phyloP scores from a whole-genome alignment of 345 rosid species.

The Gossypium raimondii region DNA sequence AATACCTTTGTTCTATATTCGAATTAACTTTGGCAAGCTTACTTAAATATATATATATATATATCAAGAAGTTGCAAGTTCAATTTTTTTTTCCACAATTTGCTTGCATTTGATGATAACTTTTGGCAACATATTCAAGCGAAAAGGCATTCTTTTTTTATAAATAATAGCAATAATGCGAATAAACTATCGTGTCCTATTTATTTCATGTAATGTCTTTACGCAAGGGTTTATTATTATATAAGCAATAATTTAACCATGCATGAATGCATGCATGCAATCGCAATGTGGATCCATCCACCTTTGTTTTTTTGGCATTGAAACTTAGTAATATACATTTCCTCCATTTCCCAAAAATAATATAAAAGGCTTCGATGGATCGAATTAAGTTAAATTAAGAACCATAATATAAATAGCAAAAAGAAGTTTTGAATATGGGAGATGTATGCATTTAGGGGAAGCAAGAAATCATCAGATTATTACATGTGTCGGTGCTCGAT shows the following conservation, averaged over 20 bases:
- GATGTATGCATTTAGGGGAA: neutral
- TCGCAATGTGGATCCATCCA: neutral
- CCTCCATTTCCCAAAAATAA: neutral
- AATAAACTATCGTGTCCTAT: too few species aligned
- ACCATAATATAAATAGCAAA: conserved; percentile 2
- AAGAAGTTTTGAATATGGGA: neutral
- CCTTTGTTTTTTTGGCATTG: neutral
- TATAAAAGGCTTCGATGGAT: neutral
- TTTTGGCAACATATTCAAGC: too few species aligned
- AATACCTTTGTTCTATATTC: neutral
- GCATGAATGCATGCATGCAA: neutral
- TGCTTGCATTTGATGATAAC: too few species aligned
- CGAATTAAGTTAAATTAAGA: neutral
- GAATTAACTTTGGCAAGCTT: too few species aligned
- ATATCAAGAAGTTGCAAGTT: too few species aligned
- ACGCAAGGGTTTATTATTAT: too few species aligned
- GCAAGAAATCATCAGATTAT: neutral
- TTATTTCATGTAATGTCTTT: too few species aligned
- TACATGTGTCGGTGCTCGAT: conserved; percentile 5
- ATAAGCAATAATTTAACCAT: too few species aligned
- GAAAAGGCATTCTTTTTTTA: too few species aligned
- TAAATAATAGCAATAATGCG: too few species aligned
- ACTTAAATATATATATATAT: too few species aligned
- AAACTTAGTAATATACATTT: neutral
- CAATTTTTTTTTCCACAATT: too few species aligned